Base-by-base conservation (phyloP, 2,329 filamentous ascomycete genomes). In the Fusarium palustre region DNA sequence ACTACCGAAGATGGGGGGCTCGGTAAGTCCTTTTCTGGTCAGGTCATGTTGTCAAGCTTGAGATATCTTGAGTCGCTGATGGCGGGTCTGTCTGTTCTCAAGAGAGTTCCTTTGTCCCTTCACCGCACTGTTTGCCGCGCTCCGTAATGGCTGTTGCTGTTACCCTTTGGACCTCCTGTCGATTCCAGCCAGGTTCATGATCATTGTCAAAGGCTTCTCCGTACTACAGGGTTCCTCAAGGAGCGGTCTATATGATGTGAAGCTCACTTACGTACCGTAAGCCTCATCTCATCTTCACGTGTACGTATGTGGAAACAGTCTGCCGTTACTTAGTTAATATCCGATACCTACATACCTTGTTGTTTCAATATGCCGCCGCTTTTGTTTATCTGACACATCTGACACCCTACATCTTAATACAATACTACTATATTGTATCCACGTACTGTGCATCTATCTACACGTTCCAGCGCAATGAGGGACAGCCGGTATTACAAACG, bases 61-160 rank as follows among this genome's bases (percentile, higher is more conserved):
- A 48, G 46, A 45, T 52, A 30, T 33, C 60, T 52, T 69, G 60
- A 66, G 49, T 70, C 66, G 63, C 48, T 68, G 45, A 42, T 9
- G 42, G 55, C 60, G 55, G 64, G 55, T 65, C 48, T 45, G 50
- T 61, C 48, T 41, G 45, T 36, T 66, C 53, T 53, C 31, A 53
- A 55, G 39, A 49, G 41, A 55, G 45, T 66, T 20, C 33, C 28
- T 30, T 30, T 11, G 28, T 30, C 28, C 24, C 8, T 52, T 70
- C 66, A 70, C 62, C 66, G 57, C 57, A 67, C 58, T 24, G 43
- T 42, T 34, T 42, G 36, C 48, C 45, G 47, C 46, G 36, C 15
- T 66, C 55, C 60, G 41, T 24, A 18, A 24, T 43, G 24, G 41
- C 24, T 16, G 20, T 50, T 68, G 36, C 34, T 69, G 59, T 20